phyloP scores from a whole-genome alignment of 176 grass and related monocot genomes.

The Avena atlantica region DNA sequence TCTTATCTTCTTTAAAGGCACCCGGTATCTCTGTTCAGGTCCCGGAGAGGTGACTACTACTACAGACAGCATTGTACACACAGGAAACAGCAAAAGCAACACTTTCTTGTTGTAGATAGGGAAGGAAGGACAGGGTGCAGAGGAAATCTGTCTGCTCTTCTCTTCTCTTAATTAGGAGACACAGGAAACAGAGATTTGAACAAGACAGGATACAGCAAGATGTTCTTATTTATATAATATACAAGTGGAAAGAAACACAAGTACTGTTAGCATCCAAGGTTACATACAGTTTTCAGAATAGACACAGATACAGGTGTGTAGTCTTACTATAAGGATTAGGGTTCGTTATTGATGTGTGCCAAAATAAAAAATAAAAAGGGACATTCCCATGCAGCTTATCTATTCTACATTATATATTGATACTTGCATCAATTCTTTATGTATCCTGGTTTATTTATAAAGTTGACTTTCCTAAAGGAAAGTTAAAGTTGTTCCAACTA shows the following conservation, averaged over 20 bases:
- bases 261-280: constrained; percentile 1
- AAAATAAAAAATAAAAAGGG: constrained; percentile 31
- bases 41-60: background rate
- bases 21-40: constrained; percentile 30
- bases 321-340: constrained; percentile 38
- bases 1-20: background rate
- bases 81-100: background rate
- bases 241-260: constrained; percentile 1
- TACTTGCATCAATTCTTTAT: constrained; percentile 13
- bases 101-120: constrained; percentile 43
- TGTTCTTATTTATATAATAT: constrained; percentile 23
- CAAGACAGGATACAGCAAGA: constrained; percentile 11
- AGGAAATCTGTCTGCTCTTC: constrained; percentile 11
- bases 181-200: constrained; percentile 20
- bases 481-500: background rate
- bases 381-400: background rate
- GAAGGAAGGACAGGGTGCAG: background rate
- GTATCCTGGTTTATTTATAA: background rate
- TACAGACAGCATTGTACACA: constrained; percentile 40
- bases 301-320: constrained; percentile 42
- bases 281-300: constrained; percentile 5
- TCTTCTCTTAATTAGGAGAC: constrained; percentile 31
- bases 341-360: constrained; percentile 13
- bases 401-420: constrained; percentile 4
- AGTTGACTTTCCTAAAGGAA: background rate